A percentile compares a stretch with the other conserved stretches of the same genome.
These are phyloP conservation scores for Pigoraptor vietnamica DNA, from an alignment of 78 protist species.

Conservation along the genomic window DNA sequence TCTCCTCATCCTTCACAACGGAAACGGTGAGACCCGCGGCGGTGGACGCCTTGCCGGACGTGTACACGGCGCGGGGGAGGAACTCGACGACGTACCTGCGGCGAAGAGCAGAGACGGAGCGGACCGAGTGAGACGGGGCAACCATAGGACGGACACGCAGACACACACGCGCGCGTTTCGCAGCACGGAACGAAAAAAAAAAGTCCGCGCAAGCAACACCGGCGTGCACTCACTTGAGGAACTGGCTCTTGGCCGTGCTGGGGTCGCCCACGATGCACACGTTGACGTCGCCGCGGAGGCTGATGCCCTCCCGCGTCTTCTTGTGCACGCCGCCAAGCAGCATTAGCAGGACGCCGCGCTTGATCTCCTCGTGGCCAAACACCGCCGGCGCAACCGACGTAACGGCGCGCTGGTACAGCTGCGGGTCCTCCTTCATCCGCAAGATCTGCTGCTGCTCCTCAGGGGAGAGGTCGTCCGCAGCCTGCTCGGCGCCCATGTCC, in stretches of 20 bases:
- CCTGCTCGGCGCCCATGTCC: neutral
- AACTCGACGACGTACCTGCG: slow-evolving; percentile 73
- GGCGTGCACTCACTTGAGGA: slow-evolving; percentile 76
- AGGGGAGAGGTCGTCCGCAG: slow-evolving; percentile 23
- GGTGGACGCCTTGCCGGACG: slow-evolving; percentile 92
- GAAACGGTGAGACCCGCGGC: slow-evolving; percentile 98
- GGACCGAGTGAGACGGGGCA: neutral
- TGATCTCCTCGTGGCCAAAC: slow-evolving; percentile 84
- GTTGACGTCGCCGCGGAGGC: slow-evolving; percentile 97
- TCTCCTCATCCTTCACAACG: slow-evolving; percentile 92
- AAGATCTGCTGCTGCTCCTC: slow-evolving; percentile 46
- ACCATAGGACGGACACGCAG: neutral
- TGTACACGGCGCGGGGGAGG: slow-evolving; percentile 96
- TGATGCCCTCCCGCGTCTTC: slow-evolving; percentile 59
- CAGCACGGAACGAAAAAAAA: neutral
- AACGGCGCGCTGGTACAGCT: neutral
- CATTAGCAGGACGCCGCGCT: slow-evolving; percentile 92
- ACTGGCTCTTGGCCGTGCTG: slow-evolving; percentile 92
- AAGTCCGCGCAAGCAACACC: too few species aligned
- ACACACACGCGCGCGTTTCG: neutral
- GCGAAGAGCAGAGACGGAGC: neutral
- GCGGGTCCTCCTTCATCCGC: neutral
- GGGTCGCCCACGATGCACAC: slow-evolving; percentile 99
- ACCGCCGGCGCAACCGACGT: slow-evolving; percentile 76
- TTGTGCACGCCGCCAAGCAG: slow-evolving; percentile 98